Conservation (phyloP, 2,329 filamentous ascomycete species). For the Fusarium concolor region DNA sequence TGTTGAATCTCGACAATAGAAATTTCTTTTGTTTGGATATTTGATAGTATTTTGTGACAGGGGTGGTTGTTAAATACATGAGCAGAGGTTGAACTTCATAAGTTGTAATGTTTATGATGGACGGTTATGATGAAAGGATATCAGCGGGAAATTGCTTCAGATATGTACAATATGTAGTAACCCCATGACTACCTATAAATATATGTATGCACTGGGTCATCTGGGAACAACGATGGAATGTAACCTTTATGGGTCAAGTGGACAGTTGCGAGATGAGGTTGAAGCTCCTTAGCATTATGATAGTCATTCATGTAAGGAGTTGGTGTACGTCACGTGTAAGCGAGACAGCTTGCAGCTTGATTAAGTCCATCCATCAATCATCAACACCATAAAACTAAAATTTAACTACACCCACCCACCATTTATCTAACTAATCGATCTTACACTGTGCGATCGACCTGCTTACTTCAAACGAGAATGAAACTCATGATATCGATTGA, state of each 20-base stretch:
- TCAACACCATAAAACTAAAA: background rate
- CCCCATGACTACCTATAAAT: background rate
- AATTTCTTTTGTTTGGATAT: background rate
- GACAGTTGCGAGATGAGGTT: background rate
- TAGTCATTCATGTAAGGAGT: constrained; percentile 20
- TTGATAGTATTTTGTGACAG: background rate
- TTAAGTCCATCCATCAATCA: background rate
- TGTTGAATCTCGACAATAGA: background rate
- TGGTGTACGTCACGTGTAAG: constrained; percentile 35
- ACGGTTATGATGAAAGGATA: constrained; percentile 1
- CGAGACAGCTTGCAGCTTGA: constrained; percentile 21
- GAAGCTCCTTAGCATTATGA: constrained; percentile 2
- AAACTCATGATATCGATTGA: constrained; percentile 14
- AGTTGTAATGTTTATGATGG: constrained; percentile 2
- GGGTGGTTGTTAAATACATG: constrained; percentile 2
- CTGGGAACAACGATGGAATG: background rate
- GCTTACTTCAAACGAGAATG: constrained; percentile 24
- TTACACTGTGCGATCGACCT: background rate
- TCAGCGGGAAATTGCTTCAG: constrained; percentile 1
- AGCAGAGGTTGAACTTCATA: constrained; percentile 9
- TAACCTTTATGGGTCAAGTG: background rate
- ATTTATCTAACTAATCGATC: background rate
- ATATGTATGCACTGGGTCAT: background rate
- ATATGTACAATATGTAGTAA: background rate
- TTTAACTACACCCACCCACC: background rate